These are phyloP conservation scores for Pichia sp. DNA, from an alignment of 1,139 yeast genomes.

Conservation along the genomic window DNA sequence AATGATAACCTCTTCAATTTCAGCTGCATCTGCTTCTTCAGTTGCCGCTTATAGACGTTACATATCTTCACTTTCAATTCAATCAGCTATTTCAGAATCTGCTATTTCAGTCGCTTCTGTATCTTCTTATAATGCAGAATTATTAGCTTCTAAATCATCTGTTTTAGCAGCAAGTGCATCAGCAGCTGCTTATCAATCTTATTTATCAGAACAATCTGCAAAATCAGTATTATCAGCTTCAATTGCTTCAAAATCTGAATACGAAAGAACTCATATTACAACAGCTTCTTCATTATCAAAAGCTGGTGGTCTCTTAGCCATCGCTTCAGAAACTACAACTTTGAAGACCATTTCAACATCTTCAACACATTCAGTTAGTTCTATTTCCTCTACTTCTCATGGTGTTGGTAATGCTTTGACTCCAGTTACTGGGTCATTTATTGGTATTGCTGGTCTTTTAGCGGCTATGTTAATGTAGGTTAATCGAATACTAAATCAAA, in stretches of 20 bases:
- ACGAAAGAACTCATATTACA: constrained; percentile 26
- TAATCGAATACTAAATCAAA: background rate
- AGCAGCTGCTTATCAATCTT: constrained; percentile 15
- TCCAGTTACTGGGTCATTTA: constrained; percentile 37
- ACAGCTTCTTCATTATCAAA: constrained; percentile 15
- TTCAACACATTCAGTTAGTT: constrained; percentile 20
- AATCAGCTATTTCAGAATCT: constrained; percentile 21
- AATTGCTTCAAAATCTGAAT: constrained; percentile 8
- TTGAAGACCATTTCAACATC: constrained; percentile 26
- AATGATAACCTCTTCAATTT: constrained; percentile 19
- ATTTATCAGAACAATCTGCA: constrained; percentile 19
- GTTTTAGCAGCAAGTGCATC: background rate
- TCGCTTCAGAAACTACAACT: constrained; percentile 24
- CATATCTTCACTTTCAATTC: constrained; percentile 18
- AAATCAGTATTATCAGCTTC: constrained; percentile 16
- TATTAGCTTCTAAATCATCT: background rate
- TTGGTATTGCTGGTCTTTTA: constrained; percentile 47
- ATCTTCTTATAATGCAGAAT: constrained; percentile 14
- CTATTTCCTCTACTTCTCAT: constrained; percentile 13
- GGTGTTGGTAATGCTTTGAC: constrained; percentile 32
- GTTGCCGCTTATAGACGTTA: constrained; percentile 6
- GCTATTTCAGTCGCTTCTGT: constrained; percentile 22
- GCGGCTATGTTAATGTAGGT: constrained; percentile 43
- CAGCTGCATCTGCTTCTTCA: constrained; percentile 7
- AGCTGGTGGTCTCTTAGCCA: constrained; percentile 30